Evolutionary conservation across 805 yeast species (phyloP), one percentile per base, ranked within the genome.

Genomic region (Metschnikowia koreensis): DNA sequence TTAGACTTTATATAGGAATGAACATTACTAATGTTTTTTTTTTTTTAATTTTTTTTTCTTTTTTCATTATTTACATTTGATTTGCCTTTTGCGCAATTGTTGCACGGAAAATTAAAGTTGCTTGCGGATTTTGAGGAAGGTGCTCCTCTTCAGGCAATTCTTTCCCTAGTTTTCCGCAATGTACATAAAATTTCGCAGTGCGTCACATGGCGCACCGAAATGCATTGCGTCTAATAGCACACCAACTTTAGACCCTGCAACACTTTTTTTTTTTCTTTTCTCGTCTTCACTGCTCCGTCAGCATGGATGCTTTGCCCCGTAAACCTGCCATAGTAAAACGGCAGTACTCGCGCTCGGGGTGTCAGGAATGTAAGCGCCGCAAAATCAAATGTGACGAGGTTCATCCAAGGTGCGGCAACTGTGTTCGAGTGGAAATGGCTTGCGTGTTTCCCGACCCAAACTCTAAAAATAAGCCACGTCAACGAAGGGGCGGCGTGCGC

Each of bases 321-420:
- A 50, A 45, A 33, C 45, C 46, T 11, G 34, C 41, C 31, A 56
- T 53, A 22, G 49, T 54, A 16, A 59, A 59, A 44, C 45, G 62
- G 41, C 50, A 54, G 48, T 59, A 59, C 51, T 58, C 61, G 9
- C 60, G 62, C 27, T 47, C 49, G 6, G 62, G 62, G n/a, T 59
- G 62, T 50, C 42, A 44, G 9, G 62, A 58, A 53, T 59, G 62
- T 50, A 59, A 59, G 51, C 54, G 61, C 26, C 61, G 62, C 44
- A 59, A 59, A 38, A 54, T 58, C 51, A 59, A 59, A 41, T 59
- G 62, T 45, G 55, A 59, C 44, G 62, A 59, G 51, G 53, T 29
- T 41, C 56, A 49, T 28, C 62, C 62, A 11, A 17, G 22, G n/a
- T 59, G 62, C 45, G 58, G 57, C 17, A 52, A 49, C 41, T 59